phyloP scores from a whole-genome alignment of 192 early-diverging fungal genomes.

The Ambispora gerdemannii region DNA sequence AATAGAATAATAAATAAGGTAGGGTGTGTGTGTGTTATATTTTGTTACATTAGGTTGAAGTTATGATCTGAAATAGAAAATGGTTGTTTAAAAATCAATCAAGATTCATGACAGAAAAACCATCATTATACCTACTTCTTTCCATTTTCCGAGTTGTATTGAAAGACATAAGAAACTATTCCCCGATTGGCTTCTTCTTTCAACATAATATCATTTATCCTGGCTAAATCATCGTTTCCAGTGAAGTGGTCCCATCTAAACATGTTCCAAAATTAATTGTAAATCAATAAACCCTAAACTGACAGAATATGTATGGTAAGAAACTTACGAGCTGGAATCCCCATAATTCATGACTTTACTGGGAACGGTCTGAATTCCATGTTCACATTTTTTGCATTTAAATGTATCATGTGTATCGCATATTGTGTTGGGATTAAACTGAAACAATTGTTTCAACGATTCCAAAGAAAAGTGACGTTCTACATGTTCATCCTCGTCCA shows the following conservation, averaged over 20 bases:
- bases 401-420: constrained; percentile 95
- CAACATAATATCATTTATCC: constrained; percentile 60
- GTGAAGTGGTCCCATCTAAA: constrained; percentile 73
- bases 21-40: no score
- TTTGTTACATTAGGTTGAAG: no score
- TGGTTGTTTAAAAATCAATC: no score
- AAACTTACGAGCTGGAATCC: constrained; percentile 64
- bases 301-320: neutral
- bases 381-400: constrained; percentile 87
- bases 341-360: constrained; percentile 69
- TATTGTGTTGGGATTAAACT: constrained; percentile 61
- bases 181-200: constrained; percentile 56
- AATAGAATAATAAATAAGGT: no score
- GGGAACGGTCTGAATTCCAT: constrained; percentile 73
- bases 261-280: neutral
- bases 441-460: constrained; percentile 86
- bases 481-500: constrained; percentile 89
- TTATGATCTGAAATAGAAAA: no score
- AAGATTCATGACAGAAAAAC: no score
- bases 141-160: constrained; percentile 57
- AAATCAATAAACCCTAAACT: neutral
- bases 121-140: neutral
- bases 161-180: constrained; percentile 75
- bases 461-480: constrained; percentile 94
- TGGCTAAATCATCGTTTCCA: constrained; percentile 50